phyloP scores from a whole-genome alignment of 148 eudicot genomes.

The Amaranthus cruentus region DNA sequence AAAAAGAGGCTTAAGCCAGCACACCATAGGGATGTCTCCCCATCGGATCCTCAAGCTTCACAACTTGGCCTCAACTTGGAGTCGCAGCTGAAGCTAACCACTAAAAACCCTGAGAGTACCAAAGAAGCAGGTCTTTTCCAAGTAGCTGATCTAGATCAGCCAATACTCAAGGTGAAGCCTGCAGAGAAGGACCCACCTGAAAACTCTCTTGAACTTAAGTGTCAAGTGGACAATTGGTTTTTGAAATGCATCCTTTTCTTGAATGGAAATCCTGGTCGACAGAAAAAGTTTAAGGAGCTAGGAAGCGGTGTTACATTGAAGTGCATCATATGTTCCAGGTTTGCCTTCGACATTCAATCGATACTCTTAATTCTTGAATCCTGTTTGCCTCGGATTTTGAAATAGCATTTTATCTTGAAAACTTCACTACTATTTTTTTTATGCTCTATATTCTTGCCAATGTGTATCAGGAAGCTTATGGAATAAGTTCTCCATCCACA shows the following conservation, averaged over 20 bases:
- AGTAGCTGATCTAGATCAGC: constrained; percentile 22
- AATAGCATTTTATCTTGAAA: neutral
- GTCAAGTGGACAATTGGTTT: constrained; percentile 40
- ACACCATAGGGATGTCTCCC: constrained; percentile 11
- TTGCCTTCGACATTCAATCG: constrained; percentile 26
- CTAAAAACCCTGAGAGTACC: constrained; percentile 18
- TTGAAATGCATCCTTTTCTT: constrained; percentile 40
- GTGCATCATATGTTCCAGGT: constrained; percentile 71
- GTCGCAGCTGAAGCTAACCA: constrained; percentile 7
- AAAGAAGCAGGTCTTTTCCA: constrained; percentile 25
- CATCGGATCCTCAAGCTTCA: constrained; percentile 6
- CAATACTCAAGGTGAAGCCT: constrained; percentile 26
- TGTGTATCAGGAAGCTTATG: neutral
- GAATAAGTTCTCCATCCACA: too few relatives aligned
- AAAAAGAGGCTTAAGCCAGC: constrained; percentile 30
- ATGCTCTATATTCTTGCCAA: neutral
- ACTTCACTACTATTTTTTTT: neutral
- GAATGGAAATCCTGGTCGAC: constrained; percentile 35
- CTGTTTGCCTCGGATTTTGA: neutral
- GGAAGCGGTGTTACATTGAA: constrained; percentile 48
- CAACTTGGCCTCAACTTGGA: constrained; percentile 11
- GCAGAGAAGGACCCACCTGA: constrained; percentile 47
- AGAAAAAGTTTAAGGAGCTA: constrained; percentile 37
- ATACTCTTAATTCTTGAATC: neutral
- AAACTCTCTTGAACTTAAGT: constrained; percentile 45